phyloP scores from a whole-genome alignment of 495 filamentous ascomycete species.

The Neurospora sp. region DNA sequence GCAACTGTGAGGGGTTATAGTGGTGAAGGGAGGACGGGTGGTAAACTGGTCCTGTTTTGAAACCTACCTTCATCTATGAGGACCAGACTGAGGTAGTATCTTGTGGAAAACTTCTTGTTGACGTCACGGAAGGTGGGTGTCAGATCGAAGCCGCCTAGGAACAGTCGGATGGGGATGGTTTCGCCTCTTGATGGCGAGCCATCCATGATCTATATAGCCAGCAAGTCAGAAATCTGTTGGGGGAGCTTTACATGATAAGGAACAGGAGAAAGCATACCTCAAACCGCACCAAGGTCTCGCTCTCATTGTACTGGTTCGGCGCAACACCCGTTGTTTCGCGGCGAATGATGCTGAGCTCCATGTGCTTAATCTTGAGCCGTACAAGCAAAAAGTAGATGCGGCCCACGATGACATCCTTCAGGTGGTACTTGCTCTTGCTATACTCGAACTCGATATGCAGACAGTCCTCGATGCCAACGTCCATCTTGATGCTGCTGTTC shows the following conservation, averaged over 20 bases:
- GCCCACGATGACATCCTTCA: slow-evolving; percentile 98
- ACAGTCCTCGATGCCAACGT: slow-evolving; percentile 98
- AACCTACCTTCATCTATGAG: slow-evolving; percentile 85
- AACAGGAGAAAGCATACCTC: slow-evolving; percentile 50
- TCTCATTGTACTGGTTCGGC: slow-evolving; percentile 99
- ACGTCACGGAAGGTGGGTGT: slow-evolving; percentile 98
- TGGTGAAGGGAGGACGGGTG: background rate
- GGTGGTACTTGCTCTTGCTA: slow-evolving; percentile 96
- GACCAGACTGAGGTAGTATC: slow-evolving; percentile 95
- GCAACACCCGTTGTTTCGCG: slow-evolving; percentile 92
- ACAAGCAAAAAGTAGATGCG: slow-evolving; percentile 98
- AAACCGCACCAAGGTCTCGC: slow-evolving; percentile 94
- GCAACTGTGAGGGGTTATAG: background rate
- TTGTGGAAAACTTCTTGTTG: slow-evolving; percentile 98
- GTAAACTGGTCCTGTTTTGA: background rate
- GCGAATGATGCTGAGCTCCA: slow-evolving; percentile 97
- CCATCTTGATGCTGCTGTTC: slow-evolving; percentile 99
- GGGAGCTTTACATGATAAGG: background rate
- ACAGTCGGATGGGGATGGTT: slow-evolving; percentile 95
- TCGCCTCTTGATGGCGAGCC: slow-evolving; percentile 94
- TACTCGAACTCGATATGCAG: slow-evolving; percentile 99
- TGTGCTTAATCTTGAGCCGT: slow-evolving; percentile 98
- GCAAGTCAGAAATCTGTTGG: slow-evolving; percentile 1
- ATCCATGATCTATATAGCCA: slow-evolving; percentile 79
- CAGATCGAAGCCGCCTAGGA: slow-evolving; percentile 95